Percentiles rank a stretch among this genome's conserved stretches.
Conservation (phyloP, 2,329 filamentous ascomycete species). For the Aulographum hederae region DNA sequence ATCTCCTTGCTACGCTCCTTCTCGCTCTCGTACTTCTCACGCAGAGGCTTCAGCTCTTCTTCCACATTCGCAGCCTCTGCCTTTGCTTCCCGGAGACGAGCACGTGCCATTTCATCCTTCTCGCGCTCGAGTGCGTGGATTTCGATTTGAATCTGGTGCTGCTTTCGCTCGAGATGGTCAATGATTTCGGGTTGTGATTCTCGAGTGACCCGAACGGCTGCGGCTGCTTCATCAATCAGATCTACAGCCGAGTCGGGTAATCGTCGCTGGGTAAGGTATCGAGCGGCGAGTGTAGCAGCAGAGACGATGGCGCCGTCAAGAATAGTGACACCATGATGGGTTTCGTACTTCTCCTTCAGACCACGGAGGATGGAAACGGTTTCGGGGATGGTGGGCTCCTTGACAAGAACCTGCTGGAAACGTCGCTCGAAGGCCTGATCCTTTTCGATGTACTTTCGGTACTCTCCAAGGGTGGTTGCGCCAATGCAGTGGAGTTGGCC, state of each 20-base stretch:
- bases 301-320: slow-evolving; percentile 85
- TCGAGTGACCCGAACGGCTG: slow-evolving; percentile 84
- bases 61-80: slow-evolving; percentile 87
- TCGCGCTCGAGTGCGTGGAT: slow-evolving; percentile 84
- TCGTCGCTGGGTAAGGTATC: slow-evolving; percentile 79
- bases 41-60: slow-evolving; percentile 78
- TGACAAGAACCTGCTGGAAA: slow-evolving; percentile 96
- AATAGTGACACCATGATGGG: slow-evolving; percentile 95
- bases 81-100: slow-evolving; percentile 64
- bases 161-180: slow-evolving; percentile 78
- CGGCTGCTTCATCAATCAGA: slow-evolving; percentile 86
- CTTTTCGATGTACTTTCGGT: slow-evolving; percentile 98
- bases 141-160: slow-evolving; percentile 87
- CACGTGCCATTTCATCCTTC: slow-evolving; percentile 81
- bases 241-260: slow-evolving; percentile 95
- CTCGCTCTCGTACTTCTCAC: slow-evolving; percentile 90
- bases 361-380: slow-evolving; percentile 97
- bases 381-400: slow-evolving; percentile 75
- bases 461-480: slow-evolving; percentile 86
- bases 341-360: slow-evolving; percentile 93
- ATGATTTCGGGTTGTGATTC: slow-evolving; percentile 96
- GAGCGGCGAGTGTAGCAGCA: slow-evolving; percentile 75
- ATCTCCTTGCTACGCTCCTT: slow-evolving; percentile 82
- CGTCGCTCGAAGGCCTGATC: slow-evolving; percentile 94
- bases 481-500: slow-evolving; percentile 96